phyloP scores from a whole-genome alignment of 305 asterid genomes.

The Coffea humblotiana region DNA sequence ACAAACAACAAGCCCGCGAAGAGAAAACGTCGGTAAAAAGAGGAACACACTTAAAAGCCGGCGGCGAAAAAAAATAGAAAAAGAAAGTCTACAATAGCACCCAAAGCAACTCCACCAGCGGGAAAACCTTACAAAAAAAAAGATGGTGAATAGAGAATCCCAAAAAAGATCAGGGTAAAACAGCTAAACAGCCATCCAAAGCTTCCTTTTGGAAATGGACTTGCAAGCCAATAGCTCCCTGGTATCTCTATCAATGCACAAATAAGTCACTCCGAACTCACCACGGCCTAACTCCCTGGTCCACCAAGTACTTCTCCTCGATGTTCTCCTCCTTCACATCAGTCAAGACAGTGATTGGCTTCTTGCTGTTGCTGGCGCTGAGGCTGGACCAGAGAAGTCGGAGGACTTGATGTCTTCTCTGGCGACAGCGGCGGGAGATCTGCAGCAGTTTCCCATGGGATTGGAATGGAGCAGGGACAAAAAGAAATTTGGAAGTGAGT shows the following conservation, averaged over 20 bases:
- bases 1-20: no score
- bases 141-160: no score
- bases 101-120: no score
- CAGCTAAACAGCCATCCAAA: slow-evolving; percentile 83
- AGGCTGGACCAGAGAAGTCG: slow-evolving; percentile 54
- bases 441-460: slow-evolving; percentile 86
- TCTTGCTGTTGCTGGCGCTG: slow-evolving; percentile 35
- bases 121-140: no score
- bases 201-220: slow-evolving; percentile 91
- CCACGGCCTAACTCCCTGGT: slow-evolving; percentile 90
- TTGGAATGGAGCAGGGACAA: slow-evolving; percentile 22
- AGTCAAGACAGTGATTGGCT: slow-evolving; percentile 57
- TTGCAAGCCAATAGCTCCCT: slow-evolving; percentile 80
- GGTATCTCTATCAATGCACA: slow-evolving; percentile 71
- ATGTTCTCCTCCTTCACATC: slow-evolving; percentile 66
- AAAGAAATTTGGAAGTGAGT: not conserved
- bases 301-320: slow-evolving; percentile 71
- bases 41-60: no score
- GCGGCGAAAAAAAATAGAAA: no score
- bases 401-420: slow-evolving; percentile 90
- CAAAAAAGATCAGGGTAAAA: no score
- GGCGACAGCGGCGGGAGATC: slow-evolving; percentile 99
- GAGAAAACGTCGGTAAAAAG: no score
- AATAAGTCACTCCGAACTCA: slow-evolving; percentile 81
- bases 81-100: no score